Evolutionary conservation across 345 rosid species (phyloP).

Genomic region (Euphorbia peplus): DNA sequence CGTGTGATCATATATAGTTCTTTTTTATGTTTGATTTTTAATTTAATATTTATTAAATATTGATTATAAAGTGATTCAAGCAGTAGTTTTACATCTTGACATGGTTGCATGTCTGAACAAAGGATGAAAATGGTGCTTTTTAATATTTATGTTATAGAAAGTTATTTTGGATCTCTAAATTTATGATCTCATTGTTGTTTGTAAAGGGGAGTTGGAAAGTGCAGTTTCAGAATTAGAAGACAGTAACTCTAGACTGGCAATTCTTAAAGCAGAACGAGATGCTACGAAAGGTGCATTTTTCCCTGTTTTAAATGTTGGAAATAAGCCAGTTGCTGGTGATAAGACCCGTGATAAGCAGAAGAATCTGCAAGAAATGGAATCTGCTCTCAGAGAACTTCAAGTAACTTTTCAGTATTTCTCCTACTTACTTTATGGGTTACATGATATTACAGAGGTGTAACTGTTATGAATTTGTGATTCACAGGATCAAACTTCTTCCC

Average conservation of each 20-base stretch:
- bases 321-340: slow-evolving; percentile 57
- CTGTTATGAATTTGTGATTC: slow-evolving; percentile 24
- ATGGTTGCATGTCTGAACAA: not conserved
- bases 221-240: slow-evolving; percentile 59
- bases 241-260: slow-evolving; percentile 57
- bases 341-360: slow-evolving; percentile 64
- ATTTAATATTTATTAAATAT: not conserved
- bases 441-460: slow-evolving; percentile 13
- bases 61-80: not conserved
- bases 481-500: slow-evolving; percentile 71
- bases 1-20: not conserved
- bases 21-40: too few relatives aligned
- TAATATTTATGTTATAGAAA: not conserved
- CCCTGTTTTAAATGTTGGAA: slow-evolving; percentile 65
- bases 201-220: slow-evolving; percentile 71
- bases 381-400: slow-evolving; percentile 54
- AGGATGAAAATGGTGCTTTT: not conserved
- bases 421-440: slow-evolving; percentile 16
- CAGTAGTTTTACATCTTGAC: not conserved
- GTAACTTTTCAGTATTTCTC: slow-evolving; percentile 37
- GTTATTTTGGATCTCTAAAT: slow-evolving; percentile 3
- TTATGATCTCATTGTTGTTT: slow-evolving; percentile 21
- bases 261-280: slow-evolving; percentile 81
- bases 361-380: slow-evolving; percentile 74
- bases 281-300: slow-evolving; percentile 69